Evolutionary conservation across 495 filamentous ascomycete species (phyloP).

Genomic region (Penicillium bialowiezense): DNA sequence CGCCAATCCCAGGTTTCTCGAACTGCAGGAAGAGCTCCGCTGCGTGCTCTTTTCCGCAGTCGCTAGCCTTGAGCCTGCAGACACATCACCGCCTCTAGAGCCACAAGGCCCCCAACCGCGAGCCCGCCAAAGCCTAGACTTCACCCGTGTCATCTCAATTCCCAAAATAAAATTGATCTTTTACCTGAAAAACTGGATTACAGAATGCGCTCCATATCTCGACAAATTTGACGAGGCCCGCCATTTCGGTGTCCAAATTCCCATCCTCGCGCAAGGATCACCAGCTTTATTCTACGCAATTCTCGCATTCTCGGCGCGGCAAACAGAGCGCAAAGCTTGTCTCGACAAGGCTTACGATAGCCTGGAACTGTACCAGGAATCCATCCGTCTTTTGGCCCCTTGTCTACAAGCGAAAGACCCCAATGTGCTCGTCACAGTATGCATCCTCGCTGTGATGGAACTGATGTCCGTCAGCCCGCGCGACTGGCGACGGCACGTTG

Average conservation of each 20-base stretch:
- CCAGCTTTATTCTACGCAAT: constrained; percentile 35
- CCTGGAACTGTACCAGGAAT: constrained; percentile 37
- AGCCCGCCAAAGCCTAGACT: constrained; percentile 22
- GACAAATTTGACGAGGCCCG: constrained; percentile 41
- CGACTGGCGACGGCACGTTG: constrained; percentile 41
- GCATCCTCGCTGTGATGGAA: constrained; percentile 35
- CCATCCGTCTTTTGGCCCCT: constrained; percentile 28
- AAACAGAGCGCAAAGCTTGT: constrained; percentile 32
- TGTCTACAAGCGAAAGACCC: constrained; percentile 31
- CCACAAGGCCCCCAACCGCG: constrained; percentile 11
- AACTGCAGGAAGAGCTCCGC: constrained; percentile 28
- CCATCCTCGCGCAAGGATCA: constrained; percentile 29
- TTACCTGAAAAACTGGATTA: constrained; percentile 30
- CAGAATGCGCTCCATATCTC: constrained; percentile 31
- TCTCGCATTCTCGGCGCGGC: constrained; percentile 35
- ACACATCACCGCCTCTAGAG: constrained; percentile 19
- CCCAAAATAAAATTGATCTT: constrained; percentile 25
- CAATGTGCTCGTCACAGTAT: constrained; percentile 30
- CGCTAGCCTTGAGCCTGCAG: constrained; percentile 22
- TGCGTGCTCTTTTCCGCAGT: constrained; percentile 28
- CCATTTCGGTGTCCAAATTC: constrained; percentile 34
- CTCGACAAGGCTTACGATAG: constrained; percentile 33
- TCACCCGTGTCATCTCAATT: constrained; percentile 22
- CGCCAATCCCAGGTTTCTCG: constrained; percentile 26
- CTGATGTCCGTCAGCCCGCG: constrained; percentile 40